Base-by-base conservation (phyloP, 2,329 filamentous ascomycete genomes). In the Calcarisporium arbuscula region DNA sequence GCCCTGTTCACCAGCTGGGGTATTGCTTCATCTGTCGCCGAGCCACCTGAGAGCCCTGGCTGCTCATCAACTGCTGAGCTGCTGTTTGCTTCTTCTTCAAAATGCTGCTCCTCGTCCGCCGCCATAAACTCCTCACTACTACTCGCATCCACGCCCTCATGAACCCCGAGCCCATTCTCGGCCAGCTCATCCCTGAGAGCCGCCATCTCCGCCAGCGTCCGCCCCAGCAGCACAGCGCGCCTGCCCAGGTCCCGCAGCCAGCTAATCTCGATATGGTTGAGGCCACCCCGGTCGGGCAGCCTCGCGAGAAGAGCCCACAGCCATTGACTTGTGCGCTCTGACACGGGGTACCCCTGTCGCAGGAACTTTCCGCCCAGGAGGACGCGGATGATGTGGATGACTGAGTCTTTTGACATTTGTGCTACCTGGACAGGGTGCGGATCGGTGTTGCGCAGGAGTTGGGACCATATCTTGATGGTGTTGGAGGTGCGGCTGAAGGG, bases 301-400 rank as follows among this genome's bases (percentile, higher is more conserved):
- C 79, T 74, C 4, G 84, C 86, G 28, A 95, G 65, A 38, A 95
- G 59, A 0, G 82, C 80, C 89, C 88, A 95, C 5, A 85, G 66
- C 90, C 90, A 96, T 12, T 78, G 72, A 40, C 86, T 88, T 5
- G 85, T 78, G 30, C 80, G 73, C 47, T 75, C 72, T 18, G 76
- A 67, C 19, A 87, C 64, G 19, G 71, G 68, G 16, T 67, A 60
- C n/a, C 72, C 74, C 32, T 70, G 72, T 29, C 70, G 72, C 34
- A 82, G 70, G 33, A 83, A 76, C 40, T 76, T 77, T 34, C 77
- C 76, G 14, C 71, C 68, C 19, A 82, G 64, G n/a, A 85, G 61
- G 34, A 89, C 66, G 18, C 74, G 70, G 25, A 95, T 54, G 20
- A 90, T 67, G 22, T 74, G 70, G 32, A 90, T 61, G 4, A 84